A percentile compares a stretch with the other conserved stretches of the same genome.
These are phyloP conservation scores for Leccinum variabile DNA, from an alignment of 1,284 basidiomycete genomes.

Conservation along the genomic window DNA sequence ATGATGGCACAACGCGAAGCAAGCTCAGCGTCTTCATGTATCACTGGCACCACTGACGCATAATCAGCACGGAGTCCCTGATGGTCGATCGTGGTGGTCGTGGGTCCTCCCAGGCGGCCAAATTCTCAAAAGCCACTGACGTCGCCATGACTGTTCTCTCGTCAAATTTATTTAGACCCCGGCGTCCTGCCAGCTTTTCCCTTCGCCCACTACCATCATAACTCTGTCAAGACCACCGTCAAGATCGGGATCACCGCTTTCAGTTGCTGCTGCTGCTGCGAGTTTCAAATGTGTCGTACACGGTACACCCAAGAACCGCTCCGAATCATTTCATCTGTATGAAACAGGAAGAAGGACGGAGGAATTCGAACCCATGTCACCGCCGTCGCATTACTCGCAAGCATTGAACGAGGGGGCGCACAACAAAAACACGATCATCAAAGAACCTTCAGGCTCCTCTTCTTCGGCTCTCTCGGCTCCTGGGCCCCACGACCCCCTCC, in stretches of 20 bases:
- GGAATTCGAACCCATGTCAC: constrained; percentile 19
- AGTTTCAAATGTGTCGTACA: constrained; percentile 16
- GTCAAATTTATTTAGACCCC: constrained; percentile 2
- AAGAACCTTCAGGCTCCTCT: not conserved
- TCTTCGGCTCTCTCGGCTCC: not conserved
- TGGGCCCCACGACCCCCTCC: constrained; percentile 1
- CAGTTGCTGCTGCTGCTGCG: constrained; percentile 6
- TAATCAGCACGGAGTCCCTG: not conserved
- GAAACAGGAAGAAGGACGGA: constrained; percentile 21
- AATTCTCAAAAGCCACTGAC: constrained; percentile 7
- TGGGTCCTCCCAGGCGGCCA: constrained; percentile 21
- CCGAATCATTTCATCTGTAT: constrained; percentile 24
- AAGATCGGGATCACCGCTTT: constrained; percentile 4
- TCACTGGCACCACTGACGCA: constrained; percentile 6
- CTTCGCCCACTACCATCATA: not conserved
- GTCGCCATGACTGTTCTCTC: constrained; percentile 1
- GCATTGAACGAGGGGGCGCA: constrained; percentile 5
- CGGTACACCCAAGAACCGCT: not conserved
- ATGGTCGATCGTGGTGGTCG: constrained; percentile 20
- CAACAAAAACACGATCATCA: constrained; percentile 15
- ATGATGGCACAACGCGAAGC: constrained; percentile 4
- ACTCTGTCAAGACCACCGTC: not conserved
- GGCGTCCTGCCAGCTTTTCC: not conserved
- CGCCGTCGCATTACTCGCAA: constrained; percentile 10
- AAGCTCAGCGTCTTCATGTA: not conserved